These are phyloP conservation scores for Aspergillus hortae DNA, from an alignment of 2,329 filamentous ascomycete genomes.

Conservation along the genomic window DNA sequence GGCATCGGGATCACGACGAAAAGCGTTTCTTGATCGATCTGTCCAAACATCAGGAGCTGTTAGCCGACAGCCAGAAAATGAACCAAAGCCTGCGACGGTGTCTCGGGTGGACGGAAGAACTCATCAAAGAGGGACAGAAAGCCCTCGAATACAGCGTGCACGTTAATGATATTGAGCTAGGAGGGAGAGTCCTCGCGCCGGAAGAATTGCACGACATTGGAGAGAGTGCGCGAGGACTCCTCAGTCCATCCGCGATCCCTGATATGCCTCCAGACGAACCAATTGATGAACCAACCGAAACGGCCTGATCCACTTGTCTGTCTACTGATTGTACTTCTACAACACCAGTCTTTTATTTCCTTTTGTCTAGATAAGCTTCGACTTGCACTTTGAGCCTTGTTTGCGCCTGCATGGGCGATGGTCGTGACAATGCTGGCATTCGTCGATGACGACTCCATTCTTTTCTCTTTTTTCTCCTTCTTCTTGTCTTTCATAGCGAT, in stretches of 20 bases:
- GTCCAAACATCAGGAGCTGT: slow-evolving; percentile 79
- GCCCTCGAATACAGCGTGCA: slow-evolving; percentile 79
- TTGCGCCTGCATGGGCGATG: neutral
- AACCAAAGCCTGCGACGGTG: slow-evolving; percentile 91
- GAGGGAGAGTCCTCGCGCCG: slow-evolving; percentile 70
- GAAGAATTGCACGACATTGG: slow-evolving; percentile 56
- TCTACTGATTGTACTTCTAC: neutral
- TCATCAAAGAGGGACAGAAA: slow-evolving; percentile 84
- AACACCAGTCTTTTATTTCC: neutral
- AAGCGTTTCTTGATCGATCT: slow-evolving; percentile 80
- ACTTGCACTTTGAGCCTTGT: neutral
- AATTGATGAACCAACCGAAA: neutral
- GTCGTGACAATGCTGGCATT: slow-evolving; percentile 6
- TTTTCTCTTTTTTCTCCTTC: slow-evolving; percentile 1
- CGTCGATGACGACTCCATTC: neutral
- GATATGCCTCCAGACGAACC: neutral
- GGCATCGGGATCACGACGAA: slow-evolving; percentile 70
- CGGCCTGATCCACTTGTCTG: neutral
- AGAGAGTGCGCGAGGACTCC: slow-evolving; percentile 29
- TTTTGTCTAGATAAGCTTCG: neutral
- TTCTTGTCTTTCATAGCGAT: slow-evolving; percentile 3
- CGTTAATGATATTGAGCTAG: slow-evolving; percentile 74
- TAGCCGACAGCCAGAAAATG: slow-evolving; percentile 89
- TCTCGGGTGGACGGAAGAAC: slow-evolving; percentile 80
- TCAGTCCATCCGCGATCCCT: slow-evolving; percentile 23